Conservation (phyloP, 2,329 filamentous ascomycete genomes). For the Phyllosticta paracitricarpa region DNA sequence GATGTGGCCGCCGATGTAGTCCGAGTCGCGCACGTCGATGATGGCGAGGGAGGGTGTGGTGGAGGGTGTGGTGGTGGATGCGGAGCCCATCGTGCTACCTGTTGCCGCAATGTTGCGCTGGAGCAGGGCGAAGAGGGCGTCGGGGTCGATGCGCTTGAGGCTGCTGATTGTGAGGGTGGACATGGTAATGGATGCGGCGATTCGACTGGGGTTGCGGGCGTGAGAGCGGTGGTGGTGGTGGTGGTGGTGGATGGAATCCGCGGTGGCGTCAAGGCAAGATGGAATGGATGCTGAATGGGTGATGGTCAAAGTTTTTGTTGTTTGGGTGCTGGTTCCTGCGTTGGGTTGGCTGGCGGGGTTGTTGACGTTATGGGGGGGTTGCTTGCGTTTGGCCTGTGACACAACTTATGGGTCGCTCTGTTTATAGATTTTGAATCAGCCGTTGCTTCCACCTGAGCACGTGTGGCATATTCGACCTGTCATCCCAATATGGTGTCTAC, state of each 20-base stretch:
- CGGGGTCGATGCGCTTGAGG: constrained; percentile 58
- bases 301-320: background rate
- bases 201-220: background rate
- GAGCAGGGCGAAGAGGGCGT: constrained; percentile 57
- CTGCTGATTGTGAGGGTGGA: constrained; percentile 51
- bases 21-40: constrained; percentile 83
- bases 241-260: background rate
- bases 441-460: background rate
- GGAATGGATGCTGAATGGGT: background rate
- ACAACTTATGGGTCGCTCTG: background rate
- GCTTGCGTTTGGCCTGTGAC: background rate
- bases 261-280: background rate
- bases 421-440: background rate
- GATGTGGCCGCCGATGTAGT: constrained; percentile 89
- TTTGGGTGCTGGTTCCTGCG: background rate
- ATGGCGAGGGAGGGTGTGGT: constrained; percentile 48
- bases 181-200: constrained; percentile 17
- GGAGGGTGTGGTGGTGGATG: constrained; percentile 19
- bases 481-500: no score
- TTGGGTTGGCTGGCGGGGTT: background rate
- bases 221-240: background rate
- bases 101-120: constrained; percentile 9
- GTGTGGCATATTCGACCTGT: no score
- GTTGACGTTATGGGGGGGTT: background rate
- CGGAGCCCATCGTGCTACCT: background rate